These are phyloP conservation scores for Phylloporus arenicola DNA, from an alignment of 768 basidiomycete species.

Conservation along the genomic window DNA sequence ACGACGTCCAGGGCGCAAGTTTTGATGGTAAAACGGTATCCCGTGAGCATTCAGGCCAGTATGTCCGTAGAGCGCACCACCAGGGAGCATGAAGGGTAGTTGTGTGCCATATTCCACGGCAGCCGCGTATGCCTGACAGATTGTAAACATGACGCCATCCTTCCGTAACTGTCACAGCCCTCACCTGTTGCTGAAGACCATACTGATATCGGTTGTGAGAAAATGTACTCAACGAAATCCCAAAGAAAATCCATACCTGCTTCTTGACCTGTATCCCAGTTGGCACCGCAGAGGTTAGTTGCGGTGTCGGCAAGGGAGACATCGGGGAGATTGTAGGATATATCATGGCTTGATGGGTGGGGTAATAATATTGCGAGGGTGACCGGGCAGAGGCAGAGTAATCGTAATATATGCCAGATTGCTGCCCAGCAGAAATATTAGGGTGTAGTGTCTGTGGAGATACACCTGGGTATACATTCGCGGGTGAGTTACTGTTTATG, in stretches of 20 bases:
- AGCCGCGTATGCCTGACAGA: slow-evolving; percentile 36
- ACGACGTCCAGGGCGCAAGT: slow-evolving; percentile 42
- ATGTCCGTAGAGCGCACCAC: slow-evolving; percentile 42
- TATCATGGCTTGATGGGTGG: slow-evolving; percentile 52
- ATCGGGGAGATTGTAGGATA: slow-evolving; percentile 49
- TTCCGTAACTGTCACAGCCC: slow-evolving; percentile 14
- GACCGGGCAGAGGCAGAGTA: slow-evolving; percentile 45
- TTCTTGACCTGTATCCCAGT: slow-evolving; percentile 49
- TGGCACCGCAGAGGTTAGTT: slow-evolving; percentile 38
- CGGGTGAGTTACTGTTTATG: slow-evolving; percentile 39
- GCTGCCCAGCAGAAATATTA: slow-evolving; percentile 39
- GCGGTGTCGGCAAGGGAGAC: slow-evolving; percentile 51
- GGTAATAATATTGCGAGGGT: slow-evolving; percentile 58
- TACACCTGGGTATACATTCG: slow-evolving; percentile 46
- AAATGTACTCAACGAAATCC: background rate
- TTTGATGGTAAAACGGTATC: slow-evolving; percentile 35
- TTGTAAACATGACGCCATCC: background rate
- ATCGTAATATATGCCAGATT: slow-evolving; percentile 55
- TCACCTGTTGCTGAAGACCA: slow-evolving; percentile 44
- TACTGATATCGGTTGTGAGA: slow-evolving; percentile 29
- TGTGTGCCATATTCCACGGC: slow-evolving; percentile 46
- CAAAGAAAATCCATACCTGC: slow-evolving; percentile 39
- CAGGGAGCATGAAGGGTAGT: slow-evolving; percentile 41
- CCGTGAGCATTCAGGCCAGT: slow-evolving; percentile 29
- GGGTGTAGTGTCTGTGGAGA: slow-evolving; percentile 40